These are phyloP conservation scores for Mycena olivaceomarginata DNA, from an alignment of 768 basidiomycete species.

Conservation along the genomic window DNA sequence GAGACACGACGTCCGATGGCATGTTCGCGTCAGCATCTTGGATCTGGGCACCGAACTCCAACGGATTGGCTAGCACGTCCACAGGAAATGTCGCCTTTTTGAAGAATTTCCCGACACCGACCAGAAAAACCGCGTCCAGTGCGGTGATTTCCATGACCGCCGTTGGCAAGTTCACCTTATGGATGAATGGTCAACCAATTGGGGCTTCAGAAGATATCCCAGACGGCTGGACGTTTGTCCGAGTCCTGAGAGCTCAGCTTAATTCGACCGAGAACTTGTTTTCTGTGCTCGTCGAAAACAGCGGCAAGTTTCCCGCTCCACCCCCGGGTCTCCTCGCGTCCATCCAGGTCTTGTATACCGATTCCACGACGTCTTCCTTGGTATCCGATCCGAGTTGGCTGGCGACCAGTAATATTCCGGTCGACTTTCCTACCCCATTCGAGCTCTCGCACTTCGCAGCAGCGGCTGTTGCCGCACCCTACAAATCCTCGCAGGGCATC, in stretches of 20 bases:
- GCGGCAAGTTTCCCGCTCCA: not conserved
- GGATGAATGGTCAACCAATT: constrained; percentile 37
- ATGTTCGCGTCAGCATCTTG: constrained; percentile 32
- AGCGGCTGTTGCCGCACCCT: constrained; percentile 12
- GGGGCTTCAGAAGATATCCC: not conserved
- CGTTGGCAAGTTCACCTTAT: constrained; percentile 26
- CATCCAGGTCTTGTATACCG: constrained; percentile 22
- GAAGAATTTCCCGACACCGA: constrained; percentile 13
- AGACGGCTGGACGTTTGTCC: constrained; percentile 30
- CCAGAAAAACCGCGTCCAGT: constrained; percentile 8
- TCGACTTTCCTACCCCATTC: constrained; percentile 22
- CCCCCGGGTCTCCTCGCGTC: constrained; percentile 32
- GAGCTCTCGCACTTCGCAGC: constrained; percentile 5
- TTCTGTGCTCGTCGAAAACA: constrained; percentile 30
- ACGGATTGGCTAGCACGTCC: constrained; percentile 13
- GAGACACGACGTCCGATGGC: not conserved
- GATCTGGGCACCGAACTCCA: constrained; percentile 35
- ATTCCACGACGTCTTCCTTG: constrained; percentile 11
- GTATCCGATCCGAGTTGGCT: constrained; percentile 33
- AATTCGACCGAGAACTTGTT: constrained; percentile 29
- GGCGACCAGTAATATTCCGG: constrained; percentile 24
- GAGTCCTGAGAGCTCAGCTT: constrained; percentile 13
- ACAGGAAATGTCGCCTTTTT: constrained; percentile 36
- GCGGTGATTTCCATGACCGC: constrained; percentile 34
- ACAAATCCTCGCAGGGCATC: constrained; percentile 28